Conservation (phyloP, 2,329 filamentous ascomycete species). For the Lachnellula arida region DNA sequence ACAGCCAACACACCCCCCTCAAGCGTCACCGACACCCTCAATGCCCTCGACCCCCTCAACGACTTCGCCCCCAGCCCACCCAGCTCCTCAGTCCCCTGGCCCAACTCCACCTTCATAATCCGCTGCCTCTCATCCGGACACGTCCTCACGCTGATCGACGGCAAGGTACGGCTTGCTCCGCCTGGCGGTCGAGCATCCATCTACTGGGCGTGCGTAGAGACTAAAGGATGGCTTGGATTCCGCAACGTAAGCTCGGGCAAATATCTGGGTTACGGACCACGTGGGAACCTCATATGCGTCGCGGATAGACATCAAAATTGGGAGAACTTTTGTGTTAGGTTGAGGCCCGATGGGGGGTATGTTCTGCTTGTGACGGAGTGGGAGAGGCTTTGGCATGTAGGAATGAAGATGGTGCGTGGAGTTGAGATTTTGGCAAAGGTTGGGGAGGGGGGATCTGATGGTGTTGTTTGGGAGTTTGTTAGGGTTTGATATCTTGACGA, state of each 20-base stretch:
- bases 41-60: not conserved
- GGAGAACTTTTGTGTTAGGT: conserved; percentile 21
- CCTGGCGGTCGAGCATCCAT: conserved; percentile 17
- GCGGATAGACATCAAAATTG: conserved; percentile 13
- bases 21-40: conserved; percentile 5
- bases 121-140: conserved; percentile 16
- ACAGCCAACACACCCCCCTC: conserved; percentile 13
- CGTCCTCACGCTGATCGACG: conserved; percentile 16
- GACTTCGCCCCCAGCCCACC: not conserved
- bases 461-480: conserved; percentile 20
- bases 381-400: conserved; percentile 21
- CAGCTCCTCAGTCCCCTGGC: conserved; percentile 18
- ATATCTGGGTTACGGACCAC: conserved; percentile 16
- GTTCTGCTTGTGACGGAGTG: conserved; percentile 22
- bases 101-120: conserved; percentile 19
- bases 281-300: conserved; percentile 12
- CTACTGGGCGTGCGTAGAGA: conserved; percentile 20
- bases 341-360: conserved; percentile 18
- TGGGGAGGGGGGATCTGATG: conserved; percentile 6
- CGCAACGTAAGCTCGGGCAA: conserved; percentile 12
- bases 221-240: conserved; percentile 23
- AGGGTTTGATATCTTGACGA: not conserved
- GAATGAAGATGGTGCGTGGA: conserved; percentile 7
- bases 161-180: conserved; percentile 10
- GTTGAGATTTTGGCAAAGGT: conserved; percentile 17